phyloP scores from a whole-genome alignment of 257 asterid genomes.

The Solanum infundibuliforme region DNA sequence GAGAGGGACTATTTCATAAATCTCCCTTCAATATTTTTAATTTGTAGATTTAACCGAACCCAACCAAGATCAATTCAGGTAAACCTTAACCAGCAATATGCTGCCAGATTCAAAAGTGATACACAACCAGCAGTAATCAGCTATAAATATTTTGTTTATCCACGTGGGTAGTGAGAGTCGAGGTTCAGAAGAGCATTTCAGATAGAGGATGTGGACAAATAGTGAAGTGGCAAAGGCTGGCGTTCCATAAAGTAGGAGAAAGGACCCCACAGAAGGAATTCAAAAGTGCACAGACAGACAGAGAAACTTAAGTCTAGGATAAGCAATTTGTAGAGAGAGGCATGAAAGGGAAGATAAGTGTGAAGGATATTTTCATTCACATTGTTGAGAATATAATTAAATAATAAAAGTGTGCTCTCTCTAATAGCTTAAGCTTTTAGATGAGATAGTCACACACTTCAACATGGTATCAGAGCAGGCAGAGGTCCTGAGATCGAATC shows the following conservation, averaged over 20 bases:
- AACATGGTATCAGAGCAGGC: too few species aligned
- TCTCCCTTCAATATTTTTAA: neutral
- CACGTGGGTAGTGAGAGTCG: neutral
- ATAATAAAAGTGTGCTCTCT: too few species aligned
- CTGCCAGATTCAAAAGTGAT: neutral
- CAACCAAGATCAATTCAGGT: neutral
- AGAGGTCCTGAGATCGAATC: too few species aligned
- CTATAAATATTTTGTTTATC: neutral
- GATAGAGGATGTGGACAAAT: neutral
- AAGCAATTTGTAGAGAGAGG: neutral
- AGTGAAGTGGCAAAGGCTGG: neutral
- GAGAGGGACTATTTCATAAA: neutral
- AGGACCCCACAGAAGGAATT: neutral
- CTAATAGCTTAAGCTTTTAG: too few species aligned
- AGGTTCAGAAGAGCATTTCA: neutral
- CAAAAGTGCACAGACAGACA: neutral
- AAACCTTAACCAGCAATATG: neutral
- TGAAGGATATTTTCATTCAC: neutral
- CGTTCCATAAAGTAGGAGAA: neutral
- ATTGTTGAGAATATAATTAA: neutral
- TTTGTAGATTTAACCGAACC: neutral
- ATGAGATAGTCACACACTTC: too few species aligned
- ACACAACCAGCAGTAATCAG: neutral
- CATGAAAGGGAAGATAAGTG: neutral
- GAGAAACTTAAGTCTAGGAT: neutral